phyloP scores from a whole-genome alignment of 306 rosid genomes.

The Quercus gilva region DNA sequence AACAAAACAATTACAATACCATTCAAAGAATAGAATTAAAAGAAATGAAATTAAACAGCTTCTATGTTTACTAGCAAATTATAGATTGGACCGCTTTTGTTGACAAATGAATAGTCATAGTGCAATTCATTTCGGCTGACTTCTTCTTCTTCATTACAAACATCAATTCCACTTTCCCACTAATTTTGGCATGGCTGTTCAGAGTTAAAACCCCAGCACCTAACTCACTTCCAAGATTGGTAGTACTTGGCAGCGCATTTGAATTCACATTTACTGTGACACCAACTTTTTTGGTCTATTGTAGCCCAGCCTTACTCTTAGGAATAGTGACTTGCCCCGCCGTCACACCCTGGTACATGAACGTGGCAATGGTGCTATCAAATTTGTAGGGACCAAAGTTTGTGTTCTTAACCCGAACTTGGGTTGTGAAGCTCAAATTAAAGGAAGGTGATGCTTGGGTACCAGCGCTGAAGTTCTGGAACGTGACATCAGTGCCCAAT shows the following conservation, averaged over 20 bases:
- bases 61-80: conserved; percentile 1
- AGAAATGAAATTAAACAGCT: too few species aligned
- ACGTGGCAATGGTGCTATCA: not conserved
- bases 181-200: too few species aligned
- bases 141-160: too few species aligned
- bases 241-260: not conserved
- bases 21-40: too few species aligned
- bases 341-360: not conserved
- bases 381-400: conserved; percentile 14
- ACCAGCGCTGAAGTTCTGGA: not conserved
- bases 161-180: too few species aligned
- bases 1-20: too few species aligned
- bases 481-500: not conserved
- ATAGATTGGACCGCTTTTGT: not conserved
- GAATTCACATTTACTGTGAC: not conserved
- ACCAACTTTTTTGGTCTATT: not conserved
- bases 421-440: not conserved
- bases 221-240: too few species aligned
- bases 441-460: not conserved
- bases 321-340: not conserved
- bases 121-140: conserved; percentile 4
- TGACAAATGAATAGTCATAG: not conserved
- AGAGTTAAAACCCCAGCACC: not conserved
- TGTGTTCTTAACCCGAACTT: conserved; percentile 1
- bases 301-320: not conserved